Evolutionary conservation across 352 stramenopile genomes (phyloP).

Genomic region (Phytopythium boreale): DNA sequence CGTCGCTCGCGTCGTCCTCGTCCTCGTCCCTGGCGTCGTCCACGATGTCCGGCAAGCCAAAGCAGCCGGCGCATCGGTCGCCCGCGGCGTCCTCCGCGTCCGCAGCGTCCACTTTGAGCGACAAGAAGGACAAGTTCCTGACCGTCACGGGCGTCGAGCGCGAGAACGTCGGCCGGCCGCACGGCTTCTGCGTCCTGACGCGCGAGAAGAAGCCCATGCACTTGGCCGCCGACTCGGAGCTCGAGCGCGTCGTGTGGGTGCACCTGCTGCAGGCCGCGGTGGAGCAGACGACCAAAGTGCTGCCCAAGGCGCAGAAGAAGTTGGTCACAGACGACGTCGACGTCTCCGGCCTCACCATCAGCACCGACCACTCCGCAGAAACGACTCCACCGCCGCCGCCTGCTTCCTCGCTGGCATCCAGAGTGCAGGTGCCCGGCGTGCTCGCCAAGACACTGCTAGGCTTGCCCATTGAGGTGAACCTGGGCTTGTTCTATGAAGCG

Average conservation of each 20-base stretch:
- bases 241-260: constrained; percentile 74
- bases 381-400: constrained; percentile 8
- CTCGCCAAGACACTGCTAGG: constrained; percentile 47
- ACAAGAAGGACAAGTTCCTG: constrained; percentile 46
- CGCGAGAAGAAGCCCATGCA: constrained; percentile 63
- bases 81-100: not conserved
- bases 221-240: constrained; percentile 57
- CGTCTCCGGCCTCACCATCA: not conserved
- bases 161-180: constrained; percentile 49
- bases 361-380: constrained; percentile 16
- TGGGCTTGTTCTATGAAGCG: constrained; percentile 69
- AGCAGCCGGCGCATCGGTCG: not conserved
- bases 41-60: not conserved
- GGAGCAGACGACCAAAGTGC: constrained; percentile 42
- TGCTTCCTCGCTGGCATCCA: constrained; percentile 18
- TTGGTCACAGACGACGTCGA: constrained; percentile 8
- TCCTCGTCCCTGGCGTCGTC: not conserved
- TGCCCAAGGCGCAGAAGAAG: constrained; percentile 36
- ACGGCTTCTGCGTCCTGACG: constrained; percentile 53
- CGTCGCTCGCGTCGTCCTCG: constrained; percentile 11
- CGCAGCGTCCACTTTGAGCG: constrained; percentile 5
- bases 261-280: constrained; percentile 64
- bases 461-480: constrained; percentile 52
- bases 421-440: constrained; percentile 25
- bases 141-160: constrained; percentile 59